Percentiles rank a stretch among this genome's conserved stretches.
phyloP scores from a whole-genome alignment of 2,329 filamentous ascomycete genomes.

The Ophiostoma perfectum region DNA sequence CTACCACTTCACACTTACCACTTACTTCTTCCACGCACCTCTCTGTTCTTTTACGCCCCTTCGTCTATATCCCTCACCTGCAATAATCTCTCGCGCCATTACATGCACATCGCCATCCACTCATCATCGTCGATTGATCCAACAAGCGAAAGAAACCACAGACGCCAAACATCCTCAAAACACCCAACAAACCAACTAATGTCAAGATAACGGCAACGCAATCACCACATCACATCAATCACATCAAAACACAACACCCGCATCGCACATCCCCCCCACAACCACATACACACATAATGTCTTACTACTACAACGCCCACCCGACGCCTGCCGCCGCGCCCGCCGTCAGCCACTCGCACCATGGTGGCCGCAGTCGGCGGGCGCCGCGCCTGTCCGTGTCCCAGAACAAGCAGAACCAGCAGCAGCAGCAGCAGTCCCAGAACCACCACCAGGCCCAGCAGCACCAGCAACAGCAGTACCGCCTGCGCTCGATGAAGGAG shows the following conservation, averaged over 20 bases:
- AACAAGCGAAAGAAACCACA: background rate
- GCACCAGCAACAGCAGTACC: constrained; percentile 68
- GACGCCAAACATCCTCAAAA: background rate
- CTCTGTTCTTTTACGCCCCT: background rate
- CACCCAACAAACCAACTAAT: background rate
- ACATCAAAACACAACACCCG: background rate
- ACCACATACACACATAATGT: constrained; percentile 40
- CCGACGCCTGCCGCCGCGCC: constrained; percentile 50
- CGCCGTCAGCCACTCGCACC: constrained; percentile 65
- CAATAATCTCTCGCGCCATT: background rate
- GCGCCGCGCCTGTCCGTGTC: constrained; percentile 73
- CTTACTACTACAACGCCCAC: constrained; percentile 59
- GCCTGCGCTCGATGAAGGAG: constrained; percentile 81
- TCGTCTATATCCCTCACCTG: too few relatives aligned
- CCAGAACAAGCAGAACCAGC: constrained; percentile 66
- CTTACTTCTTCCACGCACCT: background rate
- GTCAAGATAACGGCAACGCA: constrained; percentile 6
- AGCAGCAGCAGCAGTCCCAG: constrained; percentile 23
- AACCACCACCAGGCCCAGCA: constrained; percentile 59
- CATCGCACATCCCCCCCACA: background rate
- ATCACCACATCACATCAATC: too few relatives aligned
- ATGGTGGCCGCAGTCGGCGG: constrained; percentile 78
- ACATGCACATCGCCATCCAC: background rate
- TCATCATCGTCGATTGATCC: too few relatives aligned
- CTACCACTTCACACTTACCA: background rate